Evolutionary conservation across 208 protist genomes (phyloP), one percentile per base, ranked within the genome.

Genomic region (Trypanosomatidae sp.): DNA sequence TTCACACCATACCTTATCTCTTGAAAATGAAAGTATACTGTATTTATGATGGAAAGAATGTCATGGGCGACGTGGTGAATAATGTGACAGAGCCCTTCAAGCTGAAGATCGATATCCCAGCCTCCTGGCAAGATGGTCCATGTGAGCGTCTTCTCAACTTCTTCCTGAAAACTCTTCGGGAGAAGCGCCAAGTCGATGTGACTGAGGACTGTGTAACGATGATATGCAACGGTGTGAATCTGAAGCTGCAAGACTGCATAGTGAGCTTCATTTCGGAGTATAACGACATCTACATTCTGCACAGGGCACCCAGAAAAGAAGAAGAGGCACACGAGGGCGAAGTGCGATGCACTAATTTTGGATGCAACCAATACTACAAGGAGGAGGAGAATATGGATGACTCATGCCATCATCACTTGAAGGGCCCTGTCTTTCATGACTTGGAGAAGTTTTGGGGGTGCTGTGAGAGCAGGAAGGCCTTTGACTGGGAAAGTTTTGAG

Each of bases 401-500:
- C 0, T 72, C 87, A 0, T 97, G 92, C 59, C 85, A 91, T 58
- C 84, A 81, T 66, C 92, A 97, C 58, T 62, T 67, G 0, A 84
- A 90, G 41, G 87, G 83, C 3, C 90, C 89, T 2, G 87, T 95
- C 2, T 97, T 97, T 76, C 90, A 94, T 59, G 92, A 95, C 72
- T 74, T 91, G 68, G 87, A 91, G 55, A 97, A 95, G 80, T 84
- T 92, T 65, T 97, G 90, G 89, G 73, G 79, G 0, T 97, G 92
- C 80, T 97, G 90, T 58, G 76, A 79, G 6, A 69, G 73, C 25
- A 84, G 86, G 49, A 91, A 92, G 46, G 90, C 87, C 3, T 86
- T 85, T 60, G 92, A 97, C 66, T 97, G 88, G 90, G 92, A 97
- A 46, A 80, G 84, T 1, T 97, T 97, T 59, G 80, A 93, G 59